Evolutionary conservation across 164 flowering plant genomes (phyloP), one percentile per base, ranked within the genome.

Genomic region (Magnolia kwangsiensis): DNA sequence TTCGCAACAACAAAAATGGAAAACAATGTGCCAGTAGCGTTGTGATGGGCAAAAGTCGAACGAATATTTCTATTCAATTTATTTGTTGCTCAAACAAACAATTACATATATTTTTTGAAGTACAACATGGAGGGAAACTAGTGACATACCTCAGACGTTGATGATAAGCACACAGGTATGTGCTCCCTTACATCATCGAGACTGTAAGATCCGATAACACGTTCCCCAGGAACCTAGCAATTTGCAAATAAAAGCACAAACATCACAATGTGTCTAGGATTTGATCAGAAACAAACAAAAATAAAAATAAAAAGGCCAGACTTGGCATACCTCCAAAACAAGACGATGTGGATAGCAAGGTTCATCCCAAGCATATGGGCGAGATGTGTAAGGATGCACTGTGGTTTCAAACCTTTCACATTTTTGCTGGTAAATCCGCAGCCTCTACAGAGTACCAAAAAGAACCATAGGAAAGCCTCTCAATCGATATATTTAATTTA

Each of bases 321-420:
- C 13, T 37, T 51, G 8, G 4, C 79, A 74, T 86, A 96, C 99
- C 99, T 96, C 99, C 80, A 96, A 84, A 71, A 81, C 83, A 51
- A 96, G 97, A 77, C 97, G 95, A 80, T 90, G 99, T 1, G 99
- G 97, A 80, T 81, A 92, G 81, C 87, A 90, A 70, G 99, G 99
- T 82, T 96, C 99, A 86, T 96, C 99, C 99, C 99, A 96, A 31
- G 99, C 94, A 84, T 94, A 96, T 50, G 91, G 88, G 74, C 88
- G 90, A 61, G 96, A 94, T 10, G 90, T 85, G 79, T 96, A 94
- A 37, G 97, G 79, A 77, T 94, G 90, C 72, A 92, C 85, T 65
- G 83, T 85, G 63, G 96, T 90, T 76, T 91, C 97, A 78, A 88
- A 89, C 23, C 82, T 83, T 84, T 96, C 98, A 87, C 99, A 96